A percentile compares a stretch with the other conserved stretches of the same genome.
These are phyloP conservation scores for Paramyrothecium sp. DNA, from an alignment of 2,329 filamentous ascomycete species.

Conservation along the genomic window DNA sequence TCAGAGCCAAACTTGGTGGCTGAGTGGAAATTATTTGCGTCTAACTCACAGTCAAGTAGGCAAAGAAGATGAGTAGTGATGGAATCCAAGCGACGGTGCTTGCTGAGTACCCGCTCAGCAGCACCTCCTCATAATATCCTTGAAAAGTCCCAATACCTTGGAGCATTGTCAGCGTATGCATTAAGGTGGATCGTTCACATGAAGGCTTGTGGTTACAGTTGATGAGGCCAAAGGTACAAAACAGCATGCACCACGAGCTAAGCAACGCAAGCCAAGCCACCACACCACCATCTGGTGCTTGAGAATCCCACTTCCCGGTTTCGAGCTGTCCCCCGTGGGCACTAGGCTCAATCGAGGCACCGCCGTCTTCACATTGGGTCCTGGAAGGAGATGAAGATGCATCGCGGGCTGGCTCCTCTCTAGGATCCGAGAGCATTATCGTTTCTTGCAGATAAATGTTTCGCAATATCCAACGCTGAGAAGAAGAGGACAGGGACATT, in stretches of 20 bases:
- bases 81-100: slow-evolving; percentile 56
- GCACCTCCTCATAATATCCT: slow-evolving; percentile 47
- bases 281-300: slow-evolving; percentile 17
- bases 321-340: neutral
- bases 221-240: slow-evolving; percentile 28
- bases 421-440: no score
- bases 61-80: slow-evolving; percentile 48
- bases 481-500: no score
- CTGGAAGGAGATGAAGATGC: no score
- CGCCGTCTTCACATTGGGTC: no score
- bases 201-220: slow-evolving; percentile 14
- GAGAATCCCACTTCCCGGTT: neutral
- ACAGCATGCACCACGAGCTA: slow-evolving; percentile 27
- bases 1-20: neutral
- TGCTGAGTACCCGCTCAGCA: slow-evolving; percentile 42
- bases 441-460: no score
- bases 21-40: slow-evolving; percentile 19
- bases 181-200: neutral
- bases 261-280: slow-evolving; percentile 27
- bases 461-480: no score
- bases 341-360: no score
- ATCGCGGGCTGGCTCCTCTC: no score
- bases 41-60: slow-evolving; percentile 34
- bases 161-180: slow-evolving; percentile 2
- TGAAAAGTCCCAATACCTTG: slow-evolving; percentile 46